Base-by-base conservation (phyloP, 257 asterid genomes). In the Salvia splendens region DNA sequence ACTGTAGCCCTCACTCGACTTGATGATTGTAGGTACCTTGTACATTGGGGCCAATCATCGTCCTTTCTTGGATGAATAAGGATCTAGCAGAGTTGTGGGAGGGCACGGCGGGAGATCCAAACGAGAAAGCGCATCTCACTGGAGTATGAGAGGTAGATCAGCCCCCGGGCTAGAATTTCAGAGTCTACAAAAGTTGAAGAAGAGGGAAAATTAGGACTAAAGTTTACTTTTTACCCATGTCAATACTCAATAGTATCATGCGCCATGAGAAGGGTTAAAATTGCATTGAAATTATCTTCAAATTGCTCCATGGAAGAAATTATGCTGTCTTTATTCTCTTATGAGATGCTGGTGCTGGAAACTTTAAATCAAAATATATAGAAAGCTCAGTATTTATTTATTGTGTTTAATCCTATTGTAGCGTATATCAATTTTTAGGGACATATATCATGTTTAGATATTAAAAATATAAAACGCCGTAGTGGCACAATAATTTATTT, bases 31-130 rank as follows among this genome's bases (percentile, higher is more conserved):
- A 92, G 98, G 98, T 92, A 61, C 98, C 98, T 3, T 86, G 89
- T 36, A 92, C 97, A 5, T 66, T 92, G 82, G 98, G 98, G 12
- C 98, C 97, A 2, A 76, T 92, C 16, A 74, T 93, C 35, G 38
- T 86, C 64, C 78, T 87, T 47, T 82, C 96, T 36, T 93, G 98
- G 97, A 75, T 81, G 85, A 86, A 90, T 64, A 88, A 78, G 68
- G 97, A 93, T 59, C 82, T 93, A 12, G 76, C 73, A 9, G 96
- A 90, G 81, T 80, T 93, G 73, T 93, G 97, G 98, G 98, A 88
- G 73, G 96, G 97, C 69, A 70, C 84, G 35, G 20, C 82, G 0
- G 47, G 78, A 60, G 77, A 61, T 76, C 61, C 64, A 28, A 78
- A 76, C 5, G 98, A 89, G 64, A 89, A 92, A 79, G 75, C 71